Evolutionary conservation across 1,284 basidiomycete species (phyloP).

Genomic region (Leccinum idahoense): DNA sequence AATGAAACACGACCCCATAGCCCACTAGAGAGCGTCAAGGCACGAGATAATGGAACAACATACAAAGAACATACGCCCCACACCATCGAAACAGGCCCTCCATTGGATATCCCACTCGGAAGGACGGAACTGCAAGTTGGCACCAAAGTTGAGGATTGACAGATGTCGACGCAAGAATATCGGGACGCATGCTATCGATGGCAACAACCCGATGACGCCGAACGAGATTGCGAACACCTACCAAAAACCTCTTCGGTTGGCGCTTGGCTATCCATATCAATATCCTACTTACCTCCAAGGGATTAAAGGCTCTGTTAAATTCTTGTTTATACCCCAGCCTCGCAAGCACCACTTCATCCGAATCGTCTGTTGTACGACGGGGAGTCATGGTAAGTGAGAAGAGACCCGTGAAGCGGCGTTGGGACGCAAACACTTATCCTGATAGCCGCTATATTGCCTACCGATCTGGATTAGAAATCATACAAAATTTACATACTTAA

Average conservation of each 20-base stretch:
- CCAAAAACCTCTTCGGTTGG: neutral
- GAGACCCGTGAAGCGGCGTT: neutral
- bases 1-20: conserved; percentile 47
- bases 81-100: conserved; percentile 43
- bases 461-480: neutral
- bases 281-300: neutral
- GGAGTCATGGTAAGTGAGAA: neutral
- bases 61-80: conserved; percentile 34
- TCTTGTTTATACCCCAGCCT: neutral
- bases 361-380: neutral
- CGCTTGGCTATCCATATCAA: neutral
- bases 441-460: too few relatives aligned
- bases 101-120: conserved; percentile 40
- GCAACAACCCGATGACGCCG: conserved; percentile 38
- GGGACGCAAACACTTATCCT: neutral
- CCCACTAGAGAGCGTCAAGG: conserved; percentile 23
- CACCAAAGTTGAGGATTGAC: neutral
- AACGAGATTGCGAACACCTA: conserved; percentile 34
- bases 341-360: neutral
- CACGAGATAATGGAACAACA: neutral
- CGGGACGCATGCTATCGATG: conserved; percentile 34
- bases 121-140: conserved; percentile 31
- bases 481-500: too few relatives aligned
- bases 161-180: neutral
- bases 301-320: neutral